Evolutionary conservation across 2,329 filamentous ascomycete genomes (phyloP).

Genomic region (Dryadomyces quercus-mongolicae): DNA sequence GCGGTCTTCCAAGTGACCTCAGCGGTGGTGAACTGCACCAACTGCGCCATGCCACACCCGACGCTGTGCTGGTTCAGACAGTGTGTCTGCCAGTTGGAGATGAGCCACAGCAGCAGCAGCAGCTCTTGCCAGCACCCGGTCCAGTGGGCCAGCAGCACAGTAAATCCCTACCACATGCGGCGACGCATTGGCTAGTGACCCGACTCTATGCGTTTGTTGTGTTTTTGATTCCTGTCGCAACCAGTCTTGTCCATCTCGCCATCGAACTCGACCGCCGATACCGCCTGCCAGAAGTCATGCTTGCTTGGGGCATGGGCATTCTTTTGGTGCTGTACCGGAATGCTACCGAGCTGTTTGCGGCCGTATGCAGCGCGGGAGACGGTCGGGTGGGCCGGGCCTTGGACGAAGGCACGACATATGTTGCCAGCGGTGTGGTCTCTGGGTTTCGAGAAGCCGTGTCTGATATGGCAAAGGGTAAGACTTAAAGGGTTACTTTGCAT

Average conservation of each 20-base stretch:
- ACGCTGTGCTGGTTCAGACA: slow-evolving; percentile 11
- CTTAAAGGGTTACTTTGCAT: not conserved
- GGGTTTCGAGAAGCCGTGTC: slow-evolving; percentile 14
- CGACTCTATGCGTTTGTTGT: slow-evolving; percentile 7
- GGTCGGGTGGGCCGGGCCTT: slow-evolving; percentile 11
- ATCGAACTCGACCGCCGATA: slow-evolving; percentile 12
- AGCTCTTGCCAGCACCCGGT: not conserved
- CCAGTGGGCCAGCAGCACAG: slow-evolving; percentile 6
- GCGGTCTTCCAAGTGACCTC: slow-evolving; percentile 46
- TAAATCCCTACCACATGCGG: slow-evolving; percentile 7
- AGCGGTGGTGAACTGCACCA: slow-evolving; percentile 39
- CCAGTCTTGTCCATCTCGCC: slow-evolving; percentile 1
- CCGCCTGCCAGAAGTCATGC: slow-evolving; percentile 11
- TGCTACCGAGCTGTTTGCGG: slow-evolving; percentile 7
- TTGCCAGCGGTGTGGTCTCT: slow-evolving; percentile 14
- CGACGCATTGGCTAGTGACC: slow-evolving; percentile 12
- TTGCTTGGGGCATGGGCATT: slow-evolving; percentile 5
- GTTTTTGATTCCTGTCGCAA: slow-evolving; percentile 7
- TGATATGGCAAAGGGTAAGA: slow-evolving; percentile 9
- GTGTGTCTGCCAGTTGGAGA: not conserved
- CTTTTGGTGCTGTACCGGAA: slow-evolving; percentile 5
- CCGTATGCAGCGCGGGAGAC: slow-evolving; percentile 10
- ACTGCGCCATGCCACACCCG: slow-evolving; percentile 38
- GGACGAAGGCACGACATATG: slow-evolving; percentile 13
- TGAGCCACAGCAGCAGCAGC: not conserved